A percentile compares a stretch with the other conserved stretches of the same genome.
Evolutionary conservation across 1,284 basidiomycete genomes (phyloP).

Genomic region (Porodaedalea pini): DNA sequence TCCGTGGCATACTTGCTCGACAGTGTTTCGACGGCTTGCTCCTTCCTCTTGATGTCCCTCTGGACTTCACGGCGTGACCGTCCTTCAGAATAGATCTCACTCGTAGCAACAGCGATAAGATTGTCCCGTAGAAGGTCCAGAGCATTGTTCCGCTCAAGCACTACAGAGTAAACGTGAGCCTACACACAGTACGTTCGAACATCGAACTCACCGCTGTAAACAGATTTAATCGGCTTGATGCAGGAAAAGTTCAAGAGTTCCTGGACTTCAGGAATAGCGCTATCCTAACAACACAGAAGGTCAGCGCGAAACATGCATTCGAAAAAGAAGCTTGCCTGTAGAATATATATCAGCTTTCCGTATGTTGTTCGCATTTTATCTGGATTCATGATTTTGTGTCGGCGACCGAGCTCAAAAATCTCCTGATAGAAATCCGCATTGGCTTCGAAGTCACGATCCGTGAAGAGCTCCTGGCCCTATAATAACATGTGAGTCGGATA

Average conservation of each 20-base stretch:
- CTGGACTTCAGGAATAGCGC: slow-evolving; percentile 71
- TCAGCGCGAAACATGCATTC: slow-evolving; percentile 17
- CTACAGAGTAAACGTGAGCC: slow-evolving; percentile 13
- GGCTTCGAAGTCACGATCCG: slow-evolving; percentile 69
- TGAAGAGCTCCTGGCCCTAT: slow-evolving; percentile 72
- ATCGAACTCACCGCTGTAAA: slow-evolving; percentile 39
- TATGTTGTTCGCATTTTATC: slow-evolving; percentile 85
- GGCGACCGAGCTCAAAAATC: slow-evolving; percentile 74
- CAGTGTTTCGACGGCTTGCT: slow-evolving; percentile 73
- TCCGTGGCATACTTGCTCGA: slow-evolving; percentile 56
- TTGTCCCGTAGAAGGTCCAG: slow-evolving; percentile 70
- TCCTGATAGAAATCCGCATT: slow-evolving; percentile 74
- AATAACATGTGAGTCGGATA: background rate
- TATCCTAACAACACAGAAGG: slow-evolving; percentile 49
- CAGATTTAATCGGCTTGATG: slow-evolving; percentile 69
- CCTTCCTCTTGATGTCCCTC: slow-evolving; percentile 74
- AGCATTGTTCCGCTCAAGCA: slow-evolving; percentile 60
- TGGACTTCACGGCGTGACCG: slow-evolving; percentile 70
- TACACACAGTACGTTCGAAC: background rate
- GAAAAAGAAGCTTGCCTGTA: slow-evolving; percentile 49
- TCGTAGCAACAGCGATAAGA: slow-evolving; percentile 65
- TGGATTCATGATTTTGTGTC: slow-evolving; percentile 84
- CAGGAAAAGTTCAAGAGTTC: slow-evolving; percentile 73
- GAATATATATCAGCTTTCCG: slow-evolving; percentile 76
- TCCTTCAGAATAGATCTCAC: slow-evolving; percentile 72